These are phyloP conservation scores for Plenodomus biglobosus DNA, from an alignment of 2,329 filamentous ascomycete species.

Conservation along the genomic window DNA sequence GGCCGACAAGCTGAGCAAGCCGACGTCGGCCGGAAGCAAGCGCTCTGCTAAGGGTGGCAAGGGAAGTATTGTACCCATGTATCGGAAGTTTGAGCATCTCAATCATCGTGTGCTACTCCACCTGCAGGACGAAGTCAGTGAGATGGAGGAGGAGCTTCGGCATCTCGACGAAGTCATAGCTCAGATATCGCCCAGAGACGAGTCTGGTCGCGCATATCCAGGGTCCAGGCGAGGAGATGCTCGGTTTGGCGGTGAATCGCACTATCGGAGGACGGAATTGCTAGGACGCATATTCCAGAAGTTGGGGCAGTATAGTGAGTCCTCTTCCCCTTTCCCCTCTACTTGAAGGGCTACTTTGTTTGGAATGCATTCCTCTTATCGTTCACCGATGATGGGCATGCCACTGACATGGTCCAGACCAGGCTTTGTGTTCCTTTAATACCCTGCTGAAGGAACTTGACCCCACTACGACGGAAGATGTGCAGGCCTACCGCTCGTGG, in stretches of 20 bases:
- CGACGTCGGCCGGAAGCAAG: constrained; percentile 25
- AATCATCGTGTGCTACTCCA: constrained; percentile 82
- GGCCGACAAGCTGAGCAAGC: constrained; percentile 40
- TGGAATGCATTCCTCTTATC: not conserved
- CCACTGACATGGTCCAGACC: constrained; percentile 35
- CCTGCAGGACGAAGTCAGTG: constrained; percentile 79
- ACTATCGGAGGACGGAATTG: constrained; percentile 62
- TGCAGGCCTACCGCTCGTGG: constrained; percentile 58
- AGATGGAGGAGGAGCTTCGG: constrained; percentile 77
- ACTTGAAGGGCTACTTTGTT: not conserved
- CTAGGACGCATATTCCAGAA: constrained; percentile 66
- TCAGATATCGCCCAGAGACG: constrained; percentile 37
- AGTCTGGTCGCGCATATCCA: constrained; percentile 45
- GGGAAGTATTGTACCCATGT: constrained; percentile 60
- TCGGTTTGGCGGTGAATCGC: constrained; percentile 58
- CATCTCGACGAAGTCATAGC: constrained; percentile 64
- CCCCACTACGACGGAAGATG: constrained; percentile 54
- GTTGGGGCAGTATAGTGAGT: constrained; percentile 66
- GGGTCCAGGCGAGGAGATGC: constrained; percentile 63
- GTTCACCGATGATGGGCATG: not conserved
- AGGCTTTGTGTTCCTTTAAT: constrained; percentile 61
- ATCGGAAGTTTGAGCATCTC: constrained; percentile 77
- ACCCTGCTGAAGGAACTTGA: constrained; percentile 55
- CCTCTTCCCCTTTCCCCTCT: not conserved
- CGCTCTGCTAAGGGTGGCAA: constrained; percentile 14